Conservation (phyloP, 352 stramenopile species). For the Aphanomyces cochlioides region DNA sequence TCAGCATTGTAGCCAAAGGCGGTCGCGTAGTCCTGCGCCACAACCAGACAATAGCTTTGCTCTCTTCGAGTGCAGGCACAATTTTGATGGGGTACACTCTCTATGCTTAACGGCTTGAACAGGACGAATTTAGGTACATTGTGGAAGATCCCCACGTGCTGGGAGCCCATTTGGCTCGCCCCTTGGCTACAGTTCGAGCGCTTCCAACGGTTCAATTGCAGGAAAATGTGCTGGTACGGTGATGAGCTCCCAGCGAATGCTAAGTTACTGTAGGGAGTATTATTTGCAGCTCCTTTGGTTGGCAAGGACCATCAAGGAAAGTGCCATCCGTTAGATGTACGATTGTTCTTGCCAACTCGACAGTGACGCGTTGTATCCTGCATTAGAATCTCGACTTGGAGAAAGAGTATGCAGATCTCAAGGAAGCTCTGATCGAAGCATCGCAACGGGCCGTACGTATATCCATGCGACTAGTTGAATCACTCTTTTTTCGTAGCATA, state of each 20-base stretch:
- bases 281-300: conserved; percentile 92
- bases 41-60: conserved; percentile 65
- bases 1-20: conserved; percentile 39
- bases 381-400: conserved; percentile 62
- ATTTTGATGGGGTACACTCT: conserved; percentile 58
- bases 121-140: conserved; percentile 27
- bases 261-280: conserved; percentile 49
- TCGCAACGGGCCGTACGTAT: conserved; percentile 46
- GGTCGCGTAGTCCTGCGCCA: conserved; percentile 51
- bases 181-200: conserved; percentile 7
- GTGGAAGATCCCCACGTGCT: conserved; percentile 70
- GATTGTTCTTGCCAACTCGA: neutral
- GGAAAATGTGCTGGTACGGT: conserved; percentile 13
- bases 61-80: conserved; percentile 56
- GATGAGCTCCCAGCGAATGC: conserved; percentile 28
- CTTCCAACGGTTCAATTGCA: conserved; percentile 2
- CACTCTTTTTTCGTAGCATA: neutral
- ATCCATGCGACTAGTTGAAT: neutral
- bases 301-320: conserved; percentile 86
- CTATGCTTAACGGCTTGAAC: neutral
- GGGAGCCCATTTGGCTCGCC: conserved; percentile 30
- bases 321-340: conserved; percentile 83
- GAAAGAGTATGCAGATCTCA: conserved; percentile 71
- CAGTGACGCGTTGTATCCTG: neutral
- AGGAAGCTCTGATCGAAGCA: conserved; percentile 72